Base-by-base conservation (phyloP, 202 grass and related monocot species). In the Musa balbisiana region DNA sequence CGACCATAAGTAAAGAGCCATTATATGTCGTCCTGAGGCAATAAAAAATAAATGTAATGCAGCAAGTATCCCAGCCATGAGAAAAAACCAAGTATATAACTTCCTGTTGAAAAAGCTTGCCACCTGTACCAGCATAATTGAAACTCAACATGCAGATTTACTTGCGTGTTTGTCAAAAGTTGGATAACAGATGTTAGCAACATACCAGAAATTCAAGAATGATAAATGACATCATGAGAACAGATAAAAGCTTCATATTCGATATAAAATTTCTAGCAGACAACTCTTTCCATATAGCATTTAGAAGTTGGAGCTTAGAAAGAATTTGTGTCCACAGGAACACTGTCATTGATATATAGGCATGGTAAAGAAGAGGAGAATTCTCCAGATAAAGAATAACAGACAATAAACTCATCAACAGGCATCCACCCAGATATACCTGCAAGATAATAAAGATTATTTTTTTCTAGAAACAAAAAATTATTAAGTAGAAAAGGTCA, bases 31-130 rank as follows among this genome's bases (percentile, higher is more conserved):
- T 85, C 86, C 83, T 53, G 85, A 86, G 76, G 89, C 78, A 63
- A 87, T 80, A 56, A 87, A 77, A 3, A 80, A 71, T 59, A 82
- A 62, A 66, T 73, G 84, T 80, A 79, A 55, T 60, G 85, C 77
- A 82, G 82, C 82, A 74, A 93, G 64, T 75, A 91, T 79, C 55
- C 93, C 93, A 43, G 87, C 84, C 19, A 85, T 79, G 55, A 97
- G 85, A 81, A 97, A 97, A 81, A 84, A 97, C 90, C 93, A 97
- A 0, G 90, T 97, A 73, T 97, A 97, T 49, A 97, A 75, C 53
- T 80, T 93, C 86, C 93, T 90, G 73, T 97, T 86, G 77, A 87
- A 91, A 80, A 97, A 97, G 84, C 93, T 97, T 82, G 92, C 84
- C 72, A 97, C 93, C 93, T 93, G 84, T 69, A 82, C 3, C 78